Evolutionary conservation across 1,284 basidiomycete genomes (phyloP).

Genomic region (Austroboletus sp.): DNA sequence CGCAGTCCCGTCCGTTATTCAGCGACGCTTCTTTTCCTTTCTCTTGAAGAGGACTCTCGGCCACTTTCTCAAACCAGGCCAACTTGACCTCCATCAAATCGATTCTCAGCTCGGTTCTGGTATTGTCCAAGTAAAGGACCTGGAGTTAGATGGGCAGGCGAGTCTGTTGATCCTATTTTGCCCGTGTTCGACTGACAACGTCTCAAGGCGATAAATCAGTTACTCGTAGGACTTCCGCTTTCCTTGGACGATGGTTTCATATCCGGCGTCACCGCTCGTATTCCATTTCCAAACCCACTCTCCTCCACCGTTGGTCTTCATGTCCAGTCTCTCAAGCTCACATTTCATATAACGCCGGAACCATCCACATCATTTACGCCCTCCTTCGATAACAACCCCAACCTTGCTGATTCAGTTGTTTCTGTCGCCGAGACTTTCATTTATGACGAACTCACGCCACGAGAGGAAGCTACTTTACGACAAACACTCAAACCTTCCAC

Average conservation of each 20-base stretch:
- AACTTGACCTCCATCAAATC: constrained; percentile 80
- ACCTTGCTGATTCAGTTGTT: constrained; percentile 69
- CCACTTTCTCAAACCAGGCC: constrained; percentile 79
- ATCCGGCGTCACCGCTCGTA: constrained; percentile 64
- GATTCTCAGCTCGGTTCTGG: constrained; percentile 90
- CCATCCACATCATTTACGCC: constrained; percentile 12
- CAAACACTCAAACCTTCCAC: constrained; percentile 55
- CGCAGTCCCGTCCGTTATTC: constrained; percentile 75
- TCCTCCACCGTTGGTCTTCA: constrained; percentile 66
- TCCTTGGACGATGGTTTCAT: constrained; percentile 66
- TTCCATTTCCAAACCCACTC: constrained; percentile 72
- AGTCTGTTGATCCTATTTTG: constrained; percentile 19
- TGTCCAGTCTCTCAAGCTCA: constrained; percentile 55
- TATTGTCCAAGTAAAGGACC: constrained; percentile 75
- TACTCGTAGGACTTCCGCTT: constrained; percentile 66
- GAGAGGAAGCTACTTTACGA: constrained; percentile 68
- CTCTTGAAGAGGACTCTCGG: constrained; percentile 79
- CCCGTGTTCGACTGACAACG: constrained; percentile 13
- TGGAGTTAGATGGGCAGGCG: constrained; percentile 74
- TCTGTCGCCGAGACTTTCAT: constrained; percentile 81
- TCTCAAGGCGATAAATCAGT: constrained; percentile 69
- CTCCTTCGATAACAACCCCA: constrained; percentile 26
- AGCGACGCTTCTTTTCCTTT: constrained; percentile 86
- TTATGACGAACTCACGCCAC: constrained; percentile 68
- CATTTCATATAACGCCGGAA: constrained; percentile 46